These are phyloP conservation scores for Monilinia polystroma DNA, from an alignment of 2,329 filamentous ascomycete species.

Conservation along the genomic window DNA sequence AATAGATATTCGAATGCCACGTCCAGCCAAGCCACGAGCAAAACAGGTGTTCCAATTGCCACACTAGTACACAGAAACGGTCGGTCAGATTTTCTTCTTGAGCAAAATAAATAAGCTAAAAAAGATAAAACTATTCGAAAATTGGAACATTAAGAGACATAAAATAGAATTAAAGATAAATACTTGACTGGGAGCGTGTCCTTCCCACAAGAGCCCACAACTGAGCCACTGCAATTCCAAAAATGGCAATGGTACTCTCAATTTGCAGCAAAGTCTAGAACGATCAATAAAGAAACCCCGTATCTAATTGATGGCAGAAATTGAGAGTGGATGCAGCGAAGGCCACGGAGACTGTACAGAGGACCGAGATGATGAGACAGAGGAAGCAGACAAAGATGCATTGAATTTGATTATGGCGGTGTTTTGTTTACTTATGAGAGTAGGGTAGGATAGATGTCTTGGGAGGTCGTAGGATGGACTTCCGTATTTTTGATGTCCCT, in stretches of 20 bases:
- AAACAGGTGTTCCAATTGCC: slow-evolving; percentile 56
- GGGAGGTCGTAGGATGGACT: not conserved
- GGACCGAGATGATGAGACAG: slow-evolving; percentile 48
- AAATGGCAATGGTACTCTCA: slow-evolving; percentile 56
- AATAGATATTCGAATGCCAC: not conserved
- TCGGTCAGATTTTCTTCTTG: not conserved
- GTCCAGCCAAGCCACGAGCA: slow-evolving; percentile 47
- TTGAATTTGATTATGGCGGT: slow-evolving; percentile 41
- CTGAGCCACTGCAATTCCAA: slow-evolving; percentile 51
- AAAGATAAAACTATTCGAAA: slow-evolving; percentile 32
- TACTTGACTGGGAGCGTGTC: slow-evolving; percentile 53
- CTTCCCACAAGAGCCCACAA: slow-evolving; percentile 3
- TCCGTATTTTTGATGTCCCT: slow-evolving; percentile 7
- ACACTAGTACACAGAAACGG: slow-evolving; percentile 42
- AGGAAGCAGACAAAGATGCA: slow-evolving; percentile 45
- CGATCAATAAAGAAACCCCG: slow-evolving; percentile 59
- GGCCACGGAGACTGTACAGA: slow-evolving; percentile 53
- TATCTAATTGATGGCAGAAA: slow-evolving; percentile 59
- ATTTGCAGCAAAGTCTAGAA: slow-evolving; percentile 60
- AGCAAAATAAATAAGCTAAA: not conserved
- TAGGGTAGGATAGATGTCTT: not conserved
- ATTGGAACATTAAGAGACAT: slow-evolving; percentile 57
- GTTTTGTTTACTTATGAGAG: slow-evolving; percentile 6
- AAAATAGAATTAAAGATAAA: slow-evolving; percentile 45
- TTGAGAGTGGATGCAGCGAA: slow-evolving; percentile 44